A percentile compares a stretch with the other conserved stretches of the same genome.
Evolutionary conservation across 1,284 basidiomycete genomes (phyloP).

Genomic region (Tilletia horrida): DNA sequence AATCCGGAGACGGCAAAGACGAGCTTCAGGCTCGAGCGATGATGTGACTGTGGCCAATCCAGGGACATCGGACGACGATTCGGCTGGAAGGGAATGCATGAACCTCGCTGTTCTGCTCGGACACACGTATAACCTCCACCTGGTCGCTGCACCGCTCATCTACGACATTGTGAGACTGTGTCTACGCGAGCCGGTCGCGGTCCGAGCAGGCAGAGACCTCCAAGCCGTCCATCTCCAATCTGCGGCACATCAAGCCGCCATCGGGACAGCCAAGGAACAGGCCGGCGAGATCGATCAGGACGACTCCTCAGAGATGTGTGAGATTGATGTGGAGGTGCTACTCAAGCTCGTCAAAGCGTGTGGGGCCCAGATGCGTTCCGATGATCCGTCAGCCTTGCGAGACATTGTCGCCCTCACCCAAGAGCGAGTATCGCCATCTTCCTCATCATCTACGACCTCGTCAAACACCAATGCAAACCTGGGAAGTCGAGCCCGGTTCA

Average conservation of each 20-base stretch:
- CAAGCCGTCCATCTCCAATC: constrained; percentile 5
- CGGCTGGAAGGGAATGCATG: constrained; percentile 70
- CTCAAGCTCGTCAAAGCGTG: constrained; percentile 70
- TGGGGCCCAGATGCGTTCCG: constrained; percentile 43
- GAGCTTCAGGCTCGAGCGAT: constrained; percentile 9
- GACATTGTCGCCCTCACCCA: constrained; percentile 45
- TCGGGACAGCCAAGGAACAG: background rate
- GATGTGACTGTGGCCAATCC: constrained; percentile 25
- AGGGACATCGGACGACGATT: constrained; percentile 24
- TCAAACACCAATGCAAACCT: background rate
- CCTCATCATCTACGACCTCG: no score
- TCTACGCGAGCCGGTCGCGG: constrained; percentile 59
- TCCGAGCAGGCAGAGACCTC: constrained; percentile 13
- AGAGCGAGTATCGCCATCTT: constrained; percentile 18
- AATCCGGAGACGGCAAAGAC: background rate
- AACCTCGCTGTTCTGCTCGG: constrained; percentile 84
- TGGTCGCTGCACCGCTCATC: constrained; percentile 78
- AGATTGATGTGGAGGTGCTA: constrained; percentile 79
- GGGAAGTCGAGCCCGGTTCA: constrained; percentile 34
- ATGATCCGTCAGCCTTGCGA: constrained; percentile 45
- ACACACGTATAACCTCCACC: constrained; percentile 92
- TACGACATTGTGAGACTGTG: constrained; percentile 85
- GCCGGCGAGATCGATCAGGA: no score
- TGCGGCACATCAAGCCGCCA: background rate
- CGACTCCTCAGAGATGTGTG: constrained; percentile 60